These are phyloP conservation scores for Triticum monococcum DNA, from an alignment of 176 grass and related monocot genomes.

Conservation along the genomic window DNA sequence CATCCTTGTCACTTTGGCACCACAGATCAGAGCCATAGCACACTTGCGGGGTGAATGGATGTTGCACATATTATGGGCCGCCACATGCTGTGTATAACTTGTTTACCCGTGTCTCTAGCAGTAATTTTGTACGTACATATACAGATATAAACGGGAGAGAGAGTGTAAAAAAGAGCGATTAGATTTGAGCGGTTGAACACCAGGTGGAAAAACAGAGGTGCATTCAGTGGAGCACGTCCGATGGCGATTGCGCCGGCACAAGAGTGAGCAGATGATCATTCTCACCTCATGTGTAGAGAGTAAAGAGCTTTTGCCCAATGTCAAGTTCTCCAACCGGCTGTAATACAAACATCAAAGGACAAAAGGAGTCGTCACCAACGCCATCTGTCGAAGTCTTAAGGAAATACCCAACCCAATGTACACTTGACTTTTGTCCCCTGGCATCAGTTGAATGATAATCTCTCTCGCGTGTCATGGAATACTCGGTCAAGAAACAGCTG, in stretches of 20 bases:
- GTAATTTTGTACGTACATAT: conserved; percentile 5
- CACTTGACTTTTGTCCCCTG: neutral
- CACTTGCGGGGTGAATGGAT: neutral
- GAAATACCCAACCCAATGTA: neutral
- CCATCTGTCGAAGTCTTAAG: neutral
- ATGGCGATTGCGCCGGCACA: neutral
- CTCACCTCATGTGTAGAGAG: neutral
- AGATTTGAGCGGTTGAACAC: neutral
- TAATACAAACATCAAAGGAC: neutral
- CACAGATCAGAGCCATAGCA: neutral
- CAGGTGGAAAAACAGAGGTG: neutral
- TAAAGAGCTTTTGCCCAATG: neutral
- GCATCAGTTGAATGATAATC: neutral
- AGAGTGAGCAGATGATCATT: neutral
- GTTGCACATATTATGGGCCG: neutral
- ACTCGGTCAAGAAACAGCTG: neutral
- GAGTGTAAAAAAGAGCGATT: neutral
- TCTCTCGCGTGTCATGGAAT: neutral
- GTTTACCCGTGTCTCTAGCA: neutral
- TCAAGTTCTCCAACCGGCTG: neutral
- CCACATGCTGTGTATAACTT: conserved; percentile 2
- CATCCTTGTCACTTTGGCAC: neutral
- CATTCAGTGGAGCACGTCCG: neutral
- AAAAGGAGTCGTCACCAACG: neutral
- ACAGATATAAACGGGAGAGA: neutral